phyloP scores from a whole-genome alignment of 73 alveolate species.

The Paramecium primaurelia region DNA sequence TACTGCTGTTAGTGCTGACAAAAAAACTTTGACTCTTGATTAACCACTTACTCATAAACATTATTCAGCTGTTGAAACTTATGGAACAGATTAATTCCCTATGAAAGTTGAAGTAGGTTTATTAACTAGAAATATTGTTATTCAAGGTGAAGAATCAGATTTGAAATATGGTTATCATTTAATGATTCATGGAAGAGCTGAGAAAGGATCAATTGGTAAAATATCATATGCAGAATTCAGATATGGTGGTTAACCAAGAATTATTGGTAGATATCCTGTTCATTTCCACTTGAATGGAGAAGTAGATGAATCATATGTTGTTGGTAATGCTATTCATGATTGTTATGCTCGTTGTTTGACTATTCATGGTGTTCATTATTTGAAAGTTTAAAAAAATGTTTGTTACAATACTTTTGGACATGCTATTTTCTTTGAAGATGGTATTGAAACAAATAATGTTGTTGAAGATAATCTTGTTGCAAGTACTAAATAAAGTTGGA shows the following conservation, averaged over 20 bases:
- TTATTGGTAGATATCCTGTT: constrained; percentile 87
- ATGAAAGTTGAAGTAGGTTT: constrained; percentile 91
- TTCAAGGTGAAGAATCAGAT: constrained; percentile 74
- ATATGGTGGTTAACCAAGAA: constrained; percentile 81
- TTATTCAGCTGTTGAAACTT: constrained; percentile 42
- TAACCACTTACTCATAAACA: constrained; percentile 32
- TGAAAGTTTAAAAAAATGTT: constrained; percentile 69
- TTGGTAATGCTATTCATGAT: constrained; percentile 78
- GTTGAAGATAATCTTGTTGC: constrained; percentile 72
- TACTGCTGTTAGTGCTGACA: background rate
- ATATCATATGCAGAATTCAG: constrained; percentile 72
- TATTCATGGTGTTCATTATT: constrained; percentile 76
- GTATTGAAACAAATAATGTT: constrained; percentile 72
- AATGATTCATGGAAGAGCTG: constrained; percentile 74
- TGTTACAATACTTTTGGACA: constrained; percentile 83
- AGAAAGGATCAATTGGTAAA: constrained; percentile 69
- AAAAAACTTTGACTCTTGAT: background rate
- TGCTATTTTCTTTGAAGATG: constrained; percentile 84
- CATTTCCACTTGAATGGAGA: constrained; percentile 82
- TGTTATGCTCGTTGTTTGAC: constrained; percentile 82
- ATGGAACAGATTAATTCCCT: constrained; percentile 52
- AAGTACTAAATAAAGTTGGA: constrained; percentile 60
- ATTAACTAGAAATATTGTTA: constrained; percentile 76
- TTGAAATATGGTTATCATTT: constrained; percentile 76
- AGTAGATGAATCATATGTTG: constrained; percentile 73